Evolutionary conservation across 306 rosid species (phyloP), one percentile per base, ranked within the genome.

Genomic region (Carpinus fangiana): DNA sequence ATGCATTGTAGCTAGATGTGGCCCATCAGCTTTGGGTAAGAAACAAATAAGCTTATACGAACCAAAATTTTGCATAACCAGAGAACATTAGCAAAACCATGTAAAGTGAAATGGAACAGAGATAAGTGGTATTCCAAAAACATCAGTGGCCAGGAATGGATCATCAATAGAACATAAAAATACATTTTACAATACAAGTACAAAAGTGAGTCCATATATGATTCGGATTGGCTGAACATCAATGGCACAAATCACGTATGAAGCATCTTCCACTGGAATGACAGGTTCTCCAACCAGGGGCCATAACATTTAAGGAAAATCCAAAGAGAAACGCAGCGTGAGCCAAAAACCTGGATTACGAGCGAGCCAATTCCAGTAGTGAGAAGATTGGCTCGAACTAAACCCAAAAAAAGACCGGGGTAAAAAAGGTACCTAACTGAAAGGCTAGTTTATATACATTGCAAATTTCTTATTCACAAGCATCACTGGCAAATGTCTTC

Each of bases 391-490:
- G 88, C 88, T 72, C 82, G 50, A 74, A 62, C 78, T 70, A 86
- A 65, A 68, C 62, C 72, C 88, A 55, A 77, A 66, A 79, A 87
- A 87, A 88, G 83, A 82, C 69, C 38, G 74, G 85, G 70, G 56
- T 48, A 69, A 59, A 69, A 59, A 36, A 48, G 78, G 72, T 73
- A 18, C 72, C 77, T 66, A 62, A 72, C 57, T 41, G 66, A 82
- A 74, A 64, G 82, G 72, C 77, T 26, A 62, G 31, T 74, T 47
- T 85, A 76, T 92, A 73, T 89, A 88, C 89, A 84, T 47, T 31
- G 69, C 76, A 41, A 71, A 81, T 64, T 82, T 72, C 64, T 73
- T 80, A 88, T 85, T 81, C 85, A 84, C 90, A 83, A 68, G 80
- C 84, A 79, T 52, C 76, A 56, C 83, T 45, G 60, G 67, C 76